These are phyloP conservation scores for Huntiella bhutanensis DNA, from an alignment of 2,329 filamentous ascomycete genomes.

Conservation along the genomic window DNA sequence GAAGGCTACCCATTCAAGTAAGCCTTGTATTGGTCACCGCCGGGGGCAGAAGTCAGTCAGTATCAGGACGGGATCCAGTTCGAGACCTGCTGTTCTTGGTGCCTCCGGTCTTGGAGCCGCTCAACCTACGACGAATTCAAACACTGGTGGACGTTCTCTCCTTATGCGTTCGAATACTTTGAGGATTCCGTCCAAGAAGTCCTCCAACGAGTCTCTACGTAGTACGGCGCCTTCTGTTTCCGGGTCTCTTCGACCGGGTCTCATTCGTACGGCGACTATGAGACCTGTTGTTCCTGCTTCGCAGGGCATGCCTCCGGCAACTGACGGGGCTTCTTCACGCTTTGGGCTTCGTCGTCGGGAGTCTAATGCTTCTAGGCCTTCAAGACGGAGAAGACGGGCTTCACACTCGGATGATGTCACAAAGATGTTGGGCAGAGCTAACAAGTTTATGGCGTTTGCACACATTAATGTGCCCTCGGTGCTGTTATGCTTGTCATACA, in stretches of 20 bases:
- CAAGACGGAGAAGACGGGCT: conserved; percentile 7
- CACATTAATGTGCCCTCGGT: conserved; percentile 92
- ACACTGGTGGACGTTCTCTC: conserved; percentile 30
- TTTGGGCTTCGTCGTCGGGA: conserved; percentile 36
- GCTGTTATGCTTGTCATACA: conserved; percentile 88
- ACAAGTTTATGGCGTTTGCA: conserved; percentile 92
- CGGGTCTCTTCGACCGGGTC: conserved; percentile 13
- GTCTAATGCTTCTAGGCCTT: conserved; percentile 28
- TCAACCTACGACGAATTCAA: too few relatives aligned
- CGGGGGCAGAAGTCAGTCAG: conserved; percentile 26
- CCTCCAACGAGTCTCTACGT: conserved; percentile 37
- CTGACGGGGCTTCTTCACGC: conserved; percentile 17
- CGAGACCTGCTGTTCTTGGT: background rate
- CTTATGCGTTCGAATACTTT: conserved; percentile 25
- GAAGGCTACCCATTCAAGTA: conserved; percentile 1
- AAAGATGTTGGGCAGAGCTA: conserved; percentile 89
- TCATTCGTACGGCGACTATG: conserved; percentile 29
- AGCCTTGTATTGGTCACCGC: conserved; percentile 2
- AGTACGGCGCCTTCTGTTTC: conserved; percentile 16
- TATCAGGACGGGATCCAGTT: conserved; percentile 22
- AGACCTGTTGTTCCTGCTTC: conserved; percentile 1
- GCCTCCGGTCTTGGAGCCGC: background rate
- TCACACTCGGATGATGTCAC: conserved; percentile 72
- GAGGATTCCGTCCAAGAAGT: conserved; percentile 28
- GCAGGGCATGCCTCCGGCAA: background rate